Conservation (phyloP, 2,329 filamentous ascomycete genomes). For the Neofusicoccum cordaticola region DNA sequence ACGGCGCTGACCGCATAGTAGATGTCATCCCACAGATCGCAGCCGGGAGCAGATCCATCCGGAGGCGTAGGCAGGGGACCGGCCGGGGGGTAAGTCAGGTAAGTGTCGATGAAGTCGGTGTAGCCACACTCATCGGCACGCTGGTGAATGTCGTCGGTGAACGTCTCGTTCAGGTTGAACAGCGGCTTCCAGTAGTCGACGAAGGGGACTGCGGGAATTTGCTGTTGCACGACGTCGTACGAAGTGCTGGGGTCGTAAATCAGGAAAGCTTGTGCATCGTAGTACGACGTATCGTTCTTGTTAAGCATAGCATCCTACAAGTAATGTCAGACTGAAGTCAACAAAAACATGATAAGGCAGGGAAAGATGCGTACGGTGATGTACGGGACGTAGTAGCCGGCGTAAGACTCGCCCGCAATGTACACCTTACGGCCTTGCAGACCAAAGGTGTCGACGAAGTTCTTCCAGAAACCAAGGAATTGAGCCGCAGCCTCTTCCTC, state of each 20-base stretch:
- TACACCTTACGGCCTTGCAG: constrained; percentile 68
- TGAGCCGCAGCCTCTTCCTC: constrained; percentile 68
- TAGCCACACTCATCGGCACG: constrained; percentile 61
- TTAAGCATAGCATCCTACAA: constrained; percentile 66
- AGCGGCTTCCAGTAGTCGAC: constrained; percentile 60
- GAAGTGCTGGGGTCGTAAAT: constrained; percentile 70
- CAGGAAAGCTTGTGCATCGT: constrained; percentile 56
- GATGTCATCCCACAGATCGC: constrained; percentile 46
- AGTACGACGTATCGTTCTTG: constrained; percentile 63
- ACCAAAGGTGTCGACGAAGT: constrained; percentile 68
- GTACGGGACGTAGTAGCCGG: constrained; percentile 58
- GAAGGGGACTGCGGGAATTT: constrained; percentile 57
- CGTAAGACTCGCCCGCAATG: constrained; percentile 64
- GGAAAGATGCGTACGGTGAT: constrained; percentile 31
- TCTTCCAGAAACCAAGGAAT: constrained; percentile 76
- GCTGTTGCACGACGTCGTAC: constrained; percentile 49
- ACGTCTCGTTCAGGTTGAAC: constrained; percentile 63
- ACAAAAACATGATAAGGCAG: constrained; percentile 57
- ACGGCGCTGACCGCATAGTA: constrained; percentile 40
- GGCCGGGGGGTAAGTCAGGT: constrained; percentile 66
- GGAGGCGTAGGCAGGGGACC: constrained; percentile 57
- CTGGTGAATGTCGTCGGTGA: constrained; percentile 51
- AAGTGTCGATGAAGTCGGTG: constrained; percentile 56
- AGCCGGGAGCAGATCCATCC: constrained; percentile 48
- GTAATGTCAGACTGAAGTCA: constrained; percentile 27